phyloP scores from a whole-genome alignment of 2,329 filamentous ascomycete species.

The Fusarium sp. region DNA sequence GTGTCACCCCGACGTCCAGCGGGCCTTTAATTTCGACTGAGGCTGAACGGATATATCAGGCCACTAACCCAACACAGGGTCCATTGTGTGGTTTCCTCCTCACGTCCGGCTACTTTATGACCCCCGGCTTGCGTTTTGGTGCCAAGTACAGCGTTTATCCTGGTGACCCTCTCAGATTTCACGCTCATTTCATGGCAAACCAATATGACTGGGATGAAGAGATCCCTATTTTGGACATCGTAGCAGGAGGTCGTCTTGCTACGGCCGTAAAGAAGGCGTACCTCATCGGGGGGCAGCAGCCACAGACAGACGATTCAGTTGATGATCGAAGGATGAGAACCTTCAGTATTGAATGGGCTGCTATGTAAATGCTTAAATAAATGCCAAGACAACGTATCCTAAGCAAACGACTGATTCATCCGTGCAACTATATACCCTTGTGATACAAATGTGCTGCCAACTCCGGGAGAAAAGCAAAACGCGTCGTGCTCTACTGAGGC shows the following conservation, averaged over 20 bases:
- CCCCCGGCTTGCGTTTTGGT: slow-evolving; percentile 92
- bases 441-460: slow-evolving; percentile 22
- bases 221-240: slow-evolving; percentile 84
- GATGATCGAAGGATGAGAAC: slow-evolving; percentile 67
- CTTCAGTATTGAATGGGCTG: slow-evolving; percentile 94
- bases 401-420: slow-evolving; percentile 12
- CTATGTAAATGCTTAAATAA: slow-evolving; percentile 71
- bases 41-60: slow-evolving; percentile 21
- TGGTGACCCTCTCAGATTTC: slow-evolving; percentile 92
- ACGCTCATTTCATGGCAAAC: slow-evolving; percentile 93
- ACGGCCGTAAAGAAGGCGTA: slow-evolving; percentile 98
- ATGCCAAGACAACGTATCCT: slow-evolving; percentile 23
- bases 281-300: slow-evolving; percentile 78
- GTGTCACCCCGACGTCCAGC: slow-evolving; percentile 55
- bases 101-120: slow-evolving; percentile 83
- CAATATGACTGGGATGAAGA: slow-evolving; percentile 88
- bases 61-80: slow-evolving; percentile 40
- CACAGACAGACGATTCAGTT: slow-evolving; percentile 49
- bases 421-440: slow-evolving; percentile 1
- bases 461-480: slow-evolving; percentile 21
- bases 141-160: slow-evolving; percentile 96
- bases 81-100: slow-evolving; percentile 86
- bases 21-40: slow-evolving; percentile 46
- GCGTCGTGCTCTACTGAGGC: not conserved
- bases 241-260: slow-evolving; percentile 87